phyloP scores from a whole-genome alignment of 768 basidiomycete genomes.

The Suillus decipiens region DNA sequence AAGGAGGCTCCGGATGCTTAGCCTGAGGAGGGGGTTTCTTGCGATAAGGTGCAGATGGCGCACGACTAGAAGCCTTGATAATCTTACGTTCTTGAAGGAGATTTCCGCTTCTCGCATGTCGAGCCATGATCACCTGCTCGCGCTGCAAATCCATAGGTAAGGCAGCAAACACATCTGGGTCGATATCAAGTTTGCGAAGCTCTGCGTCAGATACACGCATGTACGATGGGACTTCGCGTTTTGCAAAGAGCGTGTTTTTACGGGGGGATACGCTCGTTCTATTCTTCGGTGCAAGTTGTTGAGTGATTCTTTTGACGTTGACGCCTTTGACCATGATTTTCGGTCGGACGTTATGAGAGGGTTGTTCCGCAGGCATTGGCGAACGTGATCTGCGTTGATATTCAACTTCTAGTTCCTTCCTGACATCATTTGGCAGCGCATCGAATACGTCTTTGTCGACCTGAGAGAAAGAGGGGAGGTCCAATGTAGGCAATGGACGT shows the following conservation, averaged over 20 bases:
- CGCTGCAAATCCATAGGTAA: slow-evolving; percentile 70
- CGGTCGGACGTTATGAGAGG: slow-evolving; percentile 8
- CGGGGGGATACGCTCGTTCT: slow-evolving; percentile 40
- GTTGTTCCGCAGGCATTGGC: slow-evolving; percentile 35
- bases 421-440: slow-evolving; percentile 69
- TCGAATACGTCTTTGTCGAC: slow-evolving; percentile 71
- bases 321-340: slow-evolving; percentile 35
- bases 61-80: slow-evolving; percentile 43
- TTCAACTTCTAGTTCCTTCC: slow-evolving; percentile 66
- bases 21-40: slow-evolving; percentile 61
- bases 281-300: slow-evolving; percentile 62
- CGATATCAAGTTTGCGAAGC: slow-evolving; percentile 66
- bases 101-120: slow-evolving; percentile 47
- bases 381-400: slow-evolving; percentile 63
- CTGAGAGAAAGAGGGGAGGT: slow-evolving; percentile 74
- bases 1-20: slow-evolving; percentile 46
- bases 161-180: slow-evolving; percentile 65
- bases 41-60: slow-evolving; percentile 41
- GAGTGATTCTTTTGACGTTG: slow-evolving; percentile 59
- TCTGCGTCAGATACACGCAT: slow-evolving; percentile 56
- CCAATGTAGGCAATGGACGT: slow-evolving; percentile 27
- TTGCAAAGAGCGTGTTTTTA: slow-evolving; percentile 41
- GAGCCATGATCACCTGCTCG: slow-evolving; percentile 68
- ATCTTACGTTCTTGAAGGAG: slow-evolving; percentile 46
- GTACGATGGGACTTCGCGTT: slow-evolving; percentile 35